Evolutionary conservation across 2,329 filamentous ascomycete species (phyloP), one percentile per base, ranked within the genome.

Genomic region (Aspergillus brasiliensis): DNA sequence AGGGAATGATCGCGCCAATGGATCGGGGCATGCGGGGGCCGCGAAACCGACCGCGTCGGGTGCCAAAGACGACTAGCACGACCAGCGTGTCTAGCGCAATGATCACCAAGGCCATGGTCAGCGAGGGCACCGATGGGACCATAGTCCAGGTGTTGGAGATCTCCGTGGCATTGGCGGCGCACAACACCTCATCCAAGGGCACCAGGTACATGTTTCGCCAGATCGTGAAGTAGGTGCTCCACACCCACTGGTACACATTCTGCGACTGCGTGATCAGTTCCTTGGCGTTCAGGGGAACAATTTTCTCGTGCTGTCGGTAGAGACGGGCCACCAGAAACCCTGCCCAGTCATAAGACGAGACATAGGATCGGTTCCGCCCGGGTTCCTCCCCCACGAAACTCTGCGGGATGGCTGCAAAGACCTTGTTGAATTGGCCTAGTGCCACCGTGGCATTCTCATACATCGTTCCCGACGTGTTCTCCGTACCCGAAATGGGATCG

Each of bases 401-500:
- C 52, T 72, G 72, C 1, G 73, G 72, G 11, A 75, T 74, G 2
- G 72, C 66, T 5, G 71, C 71, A 62, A 75, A 75, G 2, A 73
- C 69, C 57, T 73, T 74, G 63, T 75, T 74, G 61, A 74, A 75
- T 46, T 75, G 71, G 1, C 72, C 73, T 27, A 75, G 58, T 37
- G 71, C 74, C 53, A 72, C 56, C 4, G 72, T 75, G 5, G 72
- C 73, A 54, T 75, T 75, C 11, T 71, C 64, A 42, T 70, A 71
- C 71, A 75, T 73, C 8, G 60, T 28, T 2, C 72, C 73, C 1
- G 62, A 56, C 1, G 59, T 64, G 40, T 73, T 68, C 0, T 55
- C 54, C 4, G 65, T 72, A 2, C 67, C 46, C 1, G 61, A 25
- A 23, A 72, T 11, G 5, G 62, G 59, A 2, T 60, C 13, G 10